Conservation (phyloP, 139 green algal genomes). For the Eudorina sp. region DNA sequence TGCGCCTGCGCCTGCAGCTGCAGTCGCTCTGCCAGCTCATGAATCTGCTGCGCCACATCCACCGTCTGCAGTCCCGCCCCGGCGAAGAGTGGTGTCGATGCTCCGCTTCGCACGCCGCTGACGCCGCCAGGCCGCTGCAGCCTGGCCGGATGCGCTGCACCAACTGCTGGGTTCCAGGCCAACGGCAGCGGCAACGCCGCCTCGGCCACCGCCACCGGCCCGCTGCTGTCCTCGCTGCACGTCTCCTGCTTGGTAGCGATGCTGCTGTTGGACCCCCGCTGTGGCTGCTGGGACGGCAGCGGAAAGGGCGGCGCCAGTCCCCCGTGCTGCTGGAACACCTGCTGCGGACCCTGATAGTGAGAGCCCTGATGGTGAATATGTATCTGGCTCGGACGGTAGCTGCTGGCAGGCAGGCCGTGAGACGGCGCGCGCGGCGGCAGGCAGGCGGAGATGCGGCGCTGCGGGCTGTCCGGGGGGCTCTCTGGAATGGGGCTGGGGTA, state of each 20-base stretch:
- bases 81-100: not conserved
- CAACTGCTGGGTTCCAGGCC: not conserved
- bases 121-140: not conserved
- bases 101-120: not conserved
- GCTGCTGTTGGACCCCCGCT: not conserved
- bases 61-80: not conserved
- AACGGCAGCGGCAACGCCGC: not conserved
- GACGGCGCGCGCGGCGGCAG: not conserved
- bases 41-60: not conserved
- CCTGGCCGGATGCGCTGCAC: not conserved
- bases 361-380: no score
- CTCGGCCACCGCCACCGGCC: not conserved
- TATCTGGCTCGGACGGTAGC: no score
- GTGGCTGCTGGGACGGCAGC: not conserved
- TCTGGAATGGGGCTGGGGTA: conserved; percentile 17
- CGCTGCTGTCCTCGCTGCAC: conserved; percentile 12
- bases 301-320: not conserved
- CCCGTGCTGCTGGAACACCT: not conserved
- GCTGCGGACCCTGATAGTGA: not conserved
- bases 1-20: not conserved
- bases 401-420: no score
- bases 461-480: conserved; percentile 21
- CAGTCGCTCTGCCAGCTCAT: not conserved
- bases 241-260: not conserved
- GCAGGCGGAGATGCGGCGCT: conserved; percentile 28